Percentiles rank a stretch among this genome's conserved stretches.
phyloP scores from a whole-genome alignment of 2,329 filamentous ascomycete species.

The Sclerotinia spermophila region DNA sequence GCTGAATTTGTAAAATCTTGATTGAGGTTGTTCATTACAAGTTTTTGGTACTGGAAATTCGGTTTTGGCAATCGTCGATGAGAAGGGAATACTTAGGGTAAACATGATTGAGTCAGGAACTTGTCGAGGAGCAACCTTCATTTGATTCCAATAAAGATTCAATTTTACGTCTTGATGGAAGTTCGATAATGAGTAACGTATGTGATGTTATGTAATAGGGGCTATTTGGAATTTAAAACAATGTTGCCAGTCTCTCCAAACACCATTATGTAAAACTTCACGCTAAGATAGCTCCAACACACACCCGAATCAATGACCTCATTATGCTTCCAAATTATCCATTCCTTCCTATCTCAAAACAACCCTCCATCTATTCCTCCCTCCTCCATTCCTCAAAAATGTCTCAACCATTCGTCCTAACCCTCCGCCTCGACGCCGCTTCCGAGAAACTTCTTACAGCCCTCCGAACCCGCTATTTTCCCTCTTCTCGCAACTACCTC shows the following conservation, averaged over 20 bases:
- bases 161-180: background rate
- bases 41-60: background rate
- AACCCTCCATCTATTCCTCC: too few species aligned
- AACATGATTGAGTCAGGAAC: background rate
- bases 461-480: constrained; percentile 16
- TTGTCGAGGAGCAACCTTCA: background rate
- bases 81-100: background rate
- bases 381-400: background rate
- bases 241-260: too few species aligned
- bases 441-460: constrained; percentile 14
- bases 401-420: constrained; percentile 21
- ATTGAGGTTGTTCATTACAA: background rate
- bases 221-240: too few species aligned
- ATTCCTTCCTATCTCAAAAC: background rate
- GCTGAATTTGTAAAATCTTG: too few species aligned
- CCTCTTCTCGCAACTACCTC: constrained; percentile 15
- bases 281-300: background rate
- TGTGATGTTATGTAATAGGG: background rate
- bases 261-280: background rate
- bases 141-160: background rate
- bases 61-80: background rate
- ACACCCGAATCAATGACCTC: background rate
- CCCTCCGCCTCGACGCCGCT: constrained; percentile 13
- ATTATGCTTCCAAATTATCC: background rate
- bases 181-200: background rate